A percentile compares a stretch with the other conserved stretches of the same genome.
These are phyloP conservation scores for Paraconiothyrium brasiliense DNA, from an alignment of 2,329 filamentous ascomycete genomes.

Conservation along the genomic window DNA sequence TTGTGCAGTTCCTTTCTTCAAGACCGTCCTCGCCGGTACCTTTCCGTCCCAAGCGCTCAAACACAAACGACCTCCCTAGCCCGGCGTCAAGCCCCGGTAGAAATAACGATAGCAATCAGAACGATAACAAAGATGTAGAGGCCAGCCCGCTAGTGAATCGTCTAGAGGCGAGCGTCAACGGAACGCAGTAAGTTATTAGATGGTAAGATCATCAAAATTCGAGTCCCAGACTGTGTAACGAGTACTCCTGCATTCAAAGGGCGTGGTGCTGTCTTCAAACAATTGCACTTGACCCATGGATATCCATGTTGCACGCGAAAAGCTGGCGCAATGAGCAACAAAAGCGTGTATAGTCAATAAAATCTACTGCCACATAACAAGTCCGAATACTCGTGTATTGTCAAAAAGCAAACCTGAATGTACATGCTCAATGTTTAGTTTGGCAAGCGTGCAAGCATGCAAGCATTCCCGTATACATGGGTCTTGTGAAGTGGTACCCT, in stretches of 20 bases:
- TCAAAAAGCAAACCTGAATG: too few species aligned
- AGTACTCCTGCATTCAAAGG: not conserved
- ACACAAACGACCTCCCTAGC: conserved; percentile 52
- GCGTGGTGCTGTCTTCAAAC: not conserved
- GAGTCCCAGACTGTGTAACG: not conserved
- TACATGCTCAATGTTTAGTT: not conserved
- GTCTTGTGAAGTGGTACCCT: not conserved
- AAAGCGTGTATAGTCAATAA: conserved; percentile 5
- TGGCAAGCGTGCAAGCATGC: not conserved
- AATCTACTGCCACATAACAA: not conserved
- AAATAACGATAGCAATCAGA: conserved; percentile 1
- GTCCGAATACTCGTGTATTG: too few species aligned
- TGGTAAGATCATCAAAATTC: not conserved
- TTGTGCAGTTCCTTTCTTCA: conserved; percentile 73
- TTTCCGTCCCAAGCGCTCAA: conserved; percentile 66
- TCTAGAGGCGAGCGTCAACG: conserved; percentile 42
- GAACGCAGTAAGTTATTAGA: conserved; percentile 13
- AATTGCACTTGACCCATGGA: not conserved
- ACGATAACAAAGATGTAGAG: conserved; percentile 20
- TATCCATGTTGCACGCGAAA: not conserved
- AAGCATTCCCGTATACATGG: not conserved
- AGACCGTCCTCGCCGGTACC: conserved; percentile 74
- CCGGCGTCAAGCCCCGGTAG: conserved; percentile 35
- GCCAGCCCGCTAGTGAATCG: conserved; percentile 36
- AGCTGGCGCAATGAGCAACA: not conserved